Conservation (phyloP, 1,284 basidiomycete genomes). For the Singerocomus inundabilis region DNA sequence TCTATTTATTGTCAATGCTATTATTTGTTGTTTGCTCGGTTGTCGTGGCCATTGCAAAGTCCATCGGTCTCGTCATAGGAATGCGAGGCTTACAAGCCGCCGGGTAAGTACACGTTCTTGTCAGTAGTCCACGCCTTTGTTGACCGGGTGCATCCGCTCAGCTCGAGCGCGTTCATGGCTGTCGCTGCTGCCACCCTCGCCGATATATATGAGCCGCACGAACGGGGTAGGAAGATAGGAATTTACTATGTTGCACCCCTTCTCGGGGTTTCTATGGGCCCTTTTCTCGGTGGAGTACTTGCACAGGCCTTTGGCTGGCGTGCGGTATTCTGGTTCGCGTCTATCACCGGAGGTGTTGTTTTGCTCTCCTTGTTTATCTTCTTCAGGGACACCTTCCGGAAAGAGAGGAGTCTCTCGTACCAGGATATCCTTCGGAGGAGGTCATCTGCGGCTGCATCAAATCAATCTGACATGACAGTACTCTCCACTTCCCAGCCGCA, state of each 20-base stretch:
- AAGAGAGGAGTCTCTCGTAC: constrained; percentile 76
- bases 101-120: constrained; percentile 40
- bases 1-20: constrained; percentile 64
- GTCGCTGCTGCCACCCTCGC: constrained; percentile 82
- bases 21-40: constrained; percentile 65
- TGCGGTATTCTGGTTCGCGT: constrained; percentile 80
- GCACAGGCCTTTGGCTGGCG: constrained; percentile 76
- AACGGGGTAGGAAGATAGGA: constrained; percentile 80
- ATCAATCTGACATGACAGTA: neutral
- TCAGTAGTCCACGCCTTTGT: neutral
- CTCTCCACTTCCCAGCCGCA: constrained; percentile 3
- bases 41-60: constrained; percentile 62
- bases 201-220: constrained; percentile 78
- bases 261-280: constrained; percentile 64
- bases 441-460: neutral
- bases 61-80: constrained; percentile 68
- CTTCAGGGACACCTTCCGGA: constrained; percentile 82
- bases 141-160: constrained; percentile 27
- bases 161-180: constrained; percentile 74
- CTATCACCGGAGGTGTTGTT: constrained; percentile 57
- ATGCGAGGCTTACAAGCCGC: constrained; percentile 69
- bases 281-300: constrained; percentile 70
- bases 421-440: constrained; percentile 53
- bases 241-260: constrained; percentile 69
- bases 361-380: constrained; percentile 59